phyloP scores from a whole-genome alignment of 2,329 filamentous ascomycete genomes.

The Furcasterigmium sp. region DNA sequence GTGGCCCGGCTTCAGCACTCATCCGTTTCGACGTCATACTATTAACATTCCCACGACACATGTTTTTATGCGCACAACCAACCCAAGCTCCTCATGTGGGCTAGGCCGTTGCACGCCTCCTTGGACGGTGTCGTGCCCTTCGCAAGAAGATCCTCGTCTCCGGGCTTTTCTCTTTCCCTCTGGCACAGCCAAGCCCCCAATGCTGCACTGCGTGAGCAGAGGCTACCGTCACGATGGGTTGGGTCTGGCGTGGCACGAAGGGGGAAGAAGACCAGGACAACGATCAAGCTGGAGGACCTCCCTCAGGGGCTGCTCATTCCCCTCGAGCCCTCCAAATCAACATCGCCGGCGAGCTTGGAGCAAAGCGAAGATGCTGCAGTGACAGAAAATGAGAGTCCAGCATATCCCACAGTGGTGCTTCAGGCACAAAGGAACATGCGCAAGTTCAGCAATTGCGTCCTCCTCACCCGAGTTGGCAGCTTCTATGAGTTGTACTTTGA shows the following conservation, averaged over 20 bases:
- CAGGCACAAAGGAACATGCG: conserved; percentile 87
- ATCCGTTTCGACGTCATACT: too few relatives aligned
- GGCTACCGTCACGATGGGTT: too few relatives aligned
- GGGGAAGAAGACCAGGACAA: conserved; percentile 44
- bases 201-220: too few relatives aligned
- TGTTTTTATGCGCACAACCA: too few relatives aligned
- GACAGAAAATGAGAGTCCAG: conserved; percentile 36
- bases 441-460: conserved; percentile 83
- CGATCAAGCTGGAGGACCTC: conserved; percentile 49
- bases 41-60: too few relatives aligned
- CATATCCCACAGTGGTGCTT: conserved; percentile 82
- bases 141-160: too few relatives aligned
- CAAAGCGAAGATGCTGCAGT: conserved; percentile 6
- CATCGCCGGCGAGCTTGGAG: too few relatives aligned
- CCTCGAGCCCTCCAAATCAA: conserved; percentile 20
- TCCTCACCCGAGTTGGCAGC: conserved; percentile 86
- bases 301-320: conserved; percentile 38
- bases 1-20: too few relatives aligned
- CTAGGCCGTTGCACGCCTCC: background rate
- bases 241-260: too few relatives aligned
- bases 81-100: background rate
- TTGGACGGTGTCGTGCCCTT: background rate
- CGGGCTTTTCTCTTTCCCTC: too few relatives aligned
- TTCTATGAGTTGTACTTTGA: conserved; percentile 99
- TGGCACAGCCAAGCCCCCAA: too few relatives aligned